These are phyloP conservation scores for Calonectria montana DNA, from an alignment of 2,329 filamentous ascomycete genomes.

Conservation along the genomic window DNA sequence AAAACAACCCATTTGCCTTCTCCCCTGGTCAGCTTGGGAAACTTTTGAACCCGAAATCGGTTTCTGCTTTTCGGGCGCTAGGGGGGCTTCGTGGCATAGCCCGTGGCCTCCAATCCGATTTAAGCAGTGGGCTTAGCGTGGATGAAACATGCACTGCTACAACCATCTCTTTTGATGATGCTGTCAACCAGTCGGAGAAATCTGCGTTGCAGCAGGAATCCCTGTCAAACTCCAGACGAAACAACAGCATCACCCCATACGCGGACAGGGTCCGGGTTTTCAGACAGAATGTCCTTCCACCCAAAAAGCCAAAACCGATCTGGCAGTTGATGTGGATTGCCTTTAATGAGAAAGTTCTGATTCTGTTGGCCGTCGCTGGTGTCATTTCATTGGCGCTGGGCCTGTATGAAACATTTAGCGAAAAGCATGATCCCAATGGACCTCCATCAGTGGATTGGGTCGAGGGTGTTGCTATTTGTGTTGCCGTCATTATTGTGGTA, in stretches of 20 bases:
- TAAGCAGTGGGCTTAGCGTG: conserved; percentile 75
- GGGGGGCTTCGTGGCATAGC: conserved; percentile 81
- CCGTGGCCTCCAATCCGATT: conserved; percentile 77
- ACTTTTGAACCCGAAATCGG: conserved; percentile 85
- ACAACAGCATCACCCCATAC: background rate
- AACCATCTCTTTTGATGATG: conserved; percentile 76
- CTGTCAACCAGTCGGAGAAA: conserved; percentile 36
- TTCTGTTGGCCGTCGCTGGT: conserved; percentile 73
- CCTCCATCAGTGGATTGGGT: conserved; percentile 68
- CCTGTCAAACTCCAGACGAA: background rate
- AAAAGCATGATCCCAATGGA: conserved; percentile 50
- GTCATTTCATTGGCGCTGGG: conserved; percentile 73
- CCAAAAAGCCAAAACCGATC: conserved; percentile 22
- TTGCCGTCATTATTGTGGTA: conserved; percentile 72
- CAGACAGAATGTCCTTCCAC: conserved; percentile 18
- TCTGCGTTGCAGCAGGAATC: background rate
- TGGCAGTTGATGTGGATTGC: conserved; percentile 23
- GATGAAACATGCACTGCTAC: conserved; percentile 76
- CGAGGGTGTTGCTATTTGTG: conserved; percentile 73
- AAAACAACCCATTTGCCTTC: conserved; percentile 85
- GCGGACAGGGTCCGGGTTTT: conserved; percentile 12
- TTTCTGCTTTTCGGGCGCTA: conserved; percentile 80
- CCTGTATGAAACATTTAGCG: conserved; percentile 72
- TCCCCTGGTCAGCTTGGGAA: conserved; percentile 83
- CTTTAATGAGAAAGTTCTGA: conserved; percentile 60